Evolutionary conservation across 2,329 filamentous ascomycete species (phyloP), one percentile per base, ranked within the genome.

Genomic region (Phoma herbarum): DNA sequence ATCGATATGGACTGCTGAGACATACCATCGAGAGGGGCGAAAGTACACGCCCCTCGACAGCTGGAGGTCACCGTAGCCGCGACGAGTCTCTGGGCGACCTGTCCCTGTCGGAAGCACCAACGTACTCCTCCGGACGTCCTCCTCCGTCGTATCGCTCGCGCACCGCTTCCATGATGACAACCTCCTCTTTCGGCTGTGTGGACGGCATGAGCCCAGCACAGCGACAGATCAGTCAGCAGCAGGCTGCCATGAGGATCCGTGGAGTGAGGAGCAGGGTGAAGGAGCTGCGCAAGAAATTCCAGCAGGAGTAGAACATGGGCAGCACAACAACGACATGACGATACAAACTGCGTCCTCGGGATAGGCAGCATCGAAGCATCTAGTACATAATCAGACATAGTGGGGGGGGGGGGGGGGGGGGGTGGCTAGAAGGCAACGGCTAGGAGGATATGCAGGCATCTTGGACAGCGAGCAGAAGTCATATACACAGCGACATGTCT

Each of bases 151-250:
- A 76, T 53, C 67, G 67, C 22, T 75, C 74, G 14, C 70, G 65
- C 2, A 61, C 72, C 8, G 68, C 57, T 3, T 76, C 74, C n/a
- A 57, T 71, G 2, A 57, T 68, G 42, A 70, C 70, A 3, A 74
- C 69, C 8, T 76, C 74, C 11, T 76, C 74, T 3, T 76, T 76
- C 39, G 74, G 73, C 6, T 76, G 73, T 48, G 66, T 76, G 10
- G 73, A 76, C 47, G 73, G 72, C 4, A 71, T 75, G 68, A 70
- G 64, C 35, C 41, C 62, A 22, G 64, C 64, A 22, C 70, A 70
- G 41, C 61, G 72, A 48, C 66, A 70, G 39, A 60, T 66, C 35
- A 70, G 68, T 49, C 70, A 72, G 47, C 67, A 69, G 41, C 60
- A 64, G 49, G 66, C 68, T 10, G 65, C 26, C 0, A 37, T 57